These are phyloP conservation scores for Debaryomyces maramus DNA, from an alignment of 805 yeast species.

Conservation along the genomic window DNA sequence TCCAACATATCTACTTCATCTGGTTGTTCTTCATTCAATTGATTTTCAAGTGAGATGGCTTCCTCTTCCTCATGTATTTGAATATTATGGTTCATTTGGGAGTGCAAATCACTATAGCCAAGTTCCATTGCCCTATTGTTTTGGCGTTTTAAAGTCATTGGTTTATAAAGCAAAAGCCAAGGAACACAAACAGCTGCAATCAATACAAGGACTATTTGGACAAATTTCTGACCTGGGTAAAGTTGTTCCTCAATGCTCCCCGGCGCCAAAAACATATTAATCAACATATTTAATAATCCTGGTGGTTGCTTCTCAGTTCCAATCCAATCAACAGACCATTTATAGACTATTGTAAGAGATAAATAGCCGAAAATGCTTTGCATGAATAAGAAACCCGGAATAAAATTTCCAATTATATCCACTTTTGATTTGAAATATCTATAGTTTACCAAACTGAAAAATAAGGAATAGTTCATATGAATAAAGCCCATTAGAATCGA, in stretches of 20 bases:
- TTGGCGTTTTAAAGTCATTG: slow-evolving; percentile 46
- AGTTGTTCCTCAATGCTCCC: slow-evolving; percentile 66
- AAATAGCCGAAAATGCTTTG: slow-evolving; percentile 75
- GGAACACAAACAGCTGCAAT: slow-evolving; percentile 71
- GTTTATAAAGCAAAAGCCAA: slow-evolving; percentile 68
- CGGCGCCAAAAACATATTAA: slow-evolving; percentile 73
- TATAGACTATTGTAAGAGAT: slow-evolving; percentile 64
- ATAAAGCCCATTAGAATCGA: slow-evolving; percentile 74
- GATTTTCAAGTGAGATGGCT: slow-evolving; percentile 21
- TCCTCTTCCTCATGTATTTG: slow-evolving; percentile 45
- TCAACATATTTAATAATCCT: slow-evolving; percentile 70
- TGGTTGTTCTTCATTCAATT: slow-evolving; percentile 13
- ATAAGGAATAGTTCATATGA: slow-evolving; percentile 72
- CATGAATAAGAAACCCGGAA: slow-evolving; percentile 75
- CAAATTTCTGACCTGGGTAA: slow-evolving; percentile 61
- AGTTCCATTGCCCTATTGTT: slow-evolving; percentile 34
- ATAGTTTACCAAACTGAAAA: slow-evolving; percentile 66
- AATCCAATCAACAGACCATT: slow-evolving; percentile 75
- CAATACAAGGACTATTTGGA: slow-evolving; percentile 57
- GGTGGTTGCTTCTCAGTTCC: slow-evolving; percentile 65
- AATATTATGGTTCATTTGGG: slow-evolving; percentile 26
- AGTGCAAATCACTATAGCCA: slow-evolving; percentile 40
- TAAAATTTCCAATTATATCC: slow-evolving; percentile 70
- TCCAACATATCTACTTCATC: slow-evolving; percentile 17
- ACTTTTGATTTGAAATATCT: slow-evolving; percentile 56